Percentiles rank a stretch among this genome's conserved stretches.
These are phyloP conservation scores for Scenedesmus sp. DNA, from an alignment of 163 green algal genomes.

Conservation along the genomic window DNA sequence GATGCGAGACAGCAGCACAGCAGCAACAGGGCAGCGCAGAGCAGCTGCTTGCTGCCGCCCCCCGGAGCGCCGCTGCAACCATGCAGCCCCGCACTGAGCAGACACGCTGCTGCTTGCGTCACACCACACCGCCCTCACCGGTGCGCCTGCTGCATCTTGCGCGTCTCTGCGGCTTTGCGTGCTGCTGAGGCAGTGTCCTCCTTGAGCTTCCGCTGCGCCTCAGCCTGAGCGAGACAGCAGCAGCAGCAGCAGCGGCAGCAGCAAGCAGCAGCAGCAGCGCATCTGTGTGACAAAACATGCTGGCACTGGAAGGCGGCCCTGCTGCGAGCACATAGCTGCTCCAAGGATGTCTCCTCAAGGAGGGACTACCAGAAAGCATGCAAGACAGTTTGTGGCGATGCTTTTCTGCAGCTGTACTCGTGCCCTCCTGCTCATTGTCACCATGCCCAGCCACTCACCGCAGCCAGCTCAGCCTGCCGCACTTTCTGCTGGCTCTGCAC, in stretches of 20 bases:
- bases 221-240: background rate
- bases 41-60: no score
- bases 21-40: background rate
- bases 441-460: background rate
- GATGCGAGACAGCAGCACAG: background rate
- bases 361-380: background rate
- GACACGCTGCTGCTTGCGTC: no score
- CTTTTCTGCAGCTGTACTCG: no score
- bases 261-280: background rate
- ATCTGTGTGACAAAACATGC: no score
- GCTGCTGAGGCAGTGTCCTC: background rate
- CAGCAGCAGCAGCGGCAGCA: constrained; percentile 1
- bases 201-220: background rate
- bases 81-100: no score
- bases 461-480: constrained; percentile 8
- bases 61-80: no score
- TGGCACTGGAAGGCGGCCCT: no score
- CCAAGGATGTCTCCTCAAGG: no score
- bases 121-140: no score
- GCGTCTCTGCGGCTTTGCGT: background rate
- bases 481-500: constrained; percentile 6
- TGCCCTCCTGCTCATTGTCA: no score
- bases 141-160: background rate
- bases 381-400: background rate
- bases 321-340: no score